Conservation (phyloP, 2,329 filamentous ascomycete genomes). For the Trichoderma sp. region DNA sequence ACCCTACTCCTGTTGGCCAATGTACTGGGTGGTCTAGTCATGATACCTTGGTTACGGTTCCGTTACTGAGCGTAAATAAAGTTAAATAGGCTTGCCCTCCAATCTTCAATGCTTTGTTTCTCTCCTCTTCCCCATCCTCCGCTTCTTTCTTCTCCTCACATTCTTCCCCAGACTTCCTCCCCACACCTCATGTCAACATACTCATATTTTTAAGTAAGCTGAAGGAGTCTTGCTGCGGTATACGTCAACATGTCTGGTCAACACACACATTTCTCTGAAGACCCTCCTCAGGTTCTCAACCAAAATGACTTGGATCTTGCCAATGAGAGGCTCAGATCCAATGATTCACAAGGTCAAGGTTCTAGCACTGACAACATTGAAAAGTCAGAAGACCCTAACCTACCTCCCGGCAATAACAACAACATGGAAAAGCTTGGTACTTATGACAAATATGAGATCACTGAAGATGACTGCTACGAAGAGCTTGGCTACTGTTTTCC, state of each 20-base stretch:
- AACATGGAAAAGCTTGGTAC: constrained; percentile 37
- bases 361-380: constrained; percentile 20
- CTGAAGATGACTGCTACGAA: constrained; percentile 60
- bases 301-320: constrained; percentile 35
- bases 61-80: constrained; percentile 9
- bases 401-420: constrained; percentile 33
- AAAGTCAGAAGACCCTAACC: constrained; percentile 5
- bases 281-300: constrained; percentile 38
- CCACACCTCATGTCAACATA: constrained; percentile 3
- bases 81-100: constrained; percentile 11
- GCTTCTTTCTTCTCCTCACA: background rate
- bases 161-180: constrained; percentile 11
- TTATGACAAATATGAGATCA: constrained; percentile 45
- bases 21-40: background rate
- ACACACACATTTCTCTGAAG: constrained; percentile 34
- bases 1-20: background rate
- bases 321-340: constrained; percentile 37
- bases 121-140: constrained; percentile 2
- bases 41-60: background rate
- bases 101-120: background rate
- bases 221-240: background rate
- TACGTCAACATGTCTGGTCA: constrained; percentile 14
- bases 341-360: constrained; percentile 20
- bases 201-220: background rate
- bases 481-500: constrained; percentile 63